Percentiles rank a stretch among this genome's conserved stretches.
These are phyloP conservation scores for Clonostachys solani DNA, from an alignment of 2,329 filamentous ascomycete species.

Conservation along the genomic window DNA sequence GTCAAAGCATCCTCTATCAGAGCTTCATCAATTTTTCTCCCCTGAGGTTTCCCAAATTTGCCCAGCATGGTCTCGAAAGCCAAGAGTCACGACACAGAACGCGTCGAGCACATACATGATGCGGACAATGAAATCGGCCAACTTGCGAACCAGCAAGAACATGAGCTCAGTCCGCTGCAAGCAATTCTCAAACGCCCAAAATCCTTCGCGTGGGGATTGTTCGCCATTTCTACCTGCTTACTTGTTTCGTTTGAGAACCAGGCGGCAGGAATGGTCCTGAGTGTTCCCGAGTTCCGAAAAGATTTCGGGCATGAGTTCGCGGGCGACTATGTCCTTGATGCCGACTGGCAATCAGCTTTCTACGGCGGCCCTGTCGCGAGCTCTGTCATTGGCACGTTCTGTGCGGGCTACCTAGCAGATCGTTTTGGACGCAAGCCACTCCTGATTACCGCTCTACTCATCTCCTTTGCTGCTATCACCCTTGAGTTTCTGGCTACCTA, in stretches of 20 bases:
- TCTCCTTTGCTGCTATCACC: slow-evolving; percentile 30
- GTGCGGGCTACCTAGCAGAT: slow-evolving; percentile 14
- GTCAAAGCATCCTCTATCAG: too few relatives aligned
- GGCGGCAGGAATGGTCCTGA: slow-evolving; percentile 31
- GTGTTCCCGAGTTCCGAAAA: slow-evolving; percentile 37
- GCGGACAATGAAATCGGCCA: too few relatives aligned
- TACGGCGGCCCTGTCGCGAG: slow-evolving; percentile 32
- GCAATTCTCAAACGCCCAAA: slow-evolving; percentile 4
- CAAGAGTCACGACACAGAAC: too few relatives aligned
- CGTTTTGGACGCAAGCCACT: slow-evolving; percentile 22
- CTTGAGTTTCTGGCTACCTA: slow-evolving; percentile 33
- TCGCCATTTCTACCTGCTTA: slow-evolving; percentile 30
- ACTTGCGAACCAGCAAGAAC: too few relatives aligned
- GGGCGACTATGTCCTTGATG: slow-evolving; percentile 29
- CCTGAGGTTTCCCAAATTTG: too few relatives aligned
- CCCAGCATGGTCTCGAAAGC: too few relatives aligned
- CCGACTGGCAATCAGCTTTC: slow-evolving; percentile 39
- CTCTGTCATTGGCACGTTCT: background rate
- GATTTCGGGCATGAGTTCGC: slow-evolving; percentile 33
- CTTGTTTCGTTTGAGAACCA: slow-evolving; percentile 35
- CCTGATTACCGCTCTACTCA: slow-evolving; percentile 27
- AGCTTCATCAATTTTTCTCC: too few relatives aligned
- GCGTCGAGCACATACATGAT: too few relatives aligned
- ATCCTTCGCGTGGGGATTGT: slow-evolving; percentile 26
- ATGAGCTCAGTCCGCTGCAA: too few relatives aligned